Percentiles rank a stretch among this genome's conserved stretches.
These are phyloP conservation scores for Raphanus hybrid DNA, from an alignment of 441 rosid genomes.

Conservation along the genomic window DNA sequence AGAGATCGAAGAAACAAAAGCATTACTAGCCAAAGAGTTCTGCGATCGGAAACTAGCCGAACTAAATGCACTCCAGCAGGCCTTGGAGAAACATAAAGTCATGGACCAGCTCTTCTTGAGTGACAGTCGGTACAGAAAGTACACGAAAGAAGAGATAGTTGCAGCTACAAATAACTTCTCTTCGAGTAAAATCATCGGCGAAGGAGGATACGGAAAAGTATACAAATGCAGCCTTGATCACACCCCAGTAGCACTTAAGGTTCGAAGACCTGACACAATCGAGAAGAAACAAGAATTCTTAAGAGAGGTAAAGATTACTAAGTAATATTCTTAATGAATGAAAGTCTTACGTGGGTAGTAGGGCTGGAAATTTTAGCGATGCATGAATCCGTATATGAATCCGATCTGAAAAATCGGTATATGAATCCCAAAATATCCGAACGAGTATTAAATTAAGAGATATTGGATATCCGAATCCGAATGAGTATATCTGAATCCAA, in stretches of 20 bases:
- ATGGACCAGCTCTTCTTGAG: constrained; percentile 60
- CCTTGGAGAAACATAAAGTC: constrained; percentile 67
- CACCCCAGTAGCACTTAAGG: constrained; percentile 68
- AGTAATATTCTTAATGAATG: too few relatives aligned
- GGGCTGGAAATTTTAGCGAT: too few relatives aligned
- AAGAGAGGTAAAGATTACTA: too few relatives aligned
- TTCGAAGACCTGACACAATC: too few relatives aligned
- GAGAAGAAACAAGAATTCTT: too few relatives aligned
- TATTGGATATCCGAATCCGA: too few relatives aligned
- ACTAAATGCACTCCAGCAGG: constrained; percentile 62
- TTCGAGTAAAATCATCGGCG: constrained; percentile 68
- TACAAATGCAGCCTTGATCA: constrained; percentile 83
- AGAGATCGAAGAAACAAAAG: constrained; percentile 74
- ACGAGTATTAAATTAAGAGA: too few relatives aligned
- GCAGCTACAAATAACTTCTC: constrained; percentile 73
- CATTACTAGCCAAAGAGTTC: constrained; percentile 63
- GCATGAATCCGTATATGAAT: too few relatives aligned
- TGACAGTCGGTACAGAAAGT: constrained; percentile 76
- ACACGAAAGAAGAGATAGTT: constrained; percentile 63
- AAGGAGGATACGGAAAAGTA: constrained; percentile 88
- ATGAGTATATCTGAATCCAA: too few relatives aligned
- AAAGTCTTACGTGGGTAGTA: too few relatives aligned
- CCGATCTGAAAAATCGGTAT: too few relatives aligned
- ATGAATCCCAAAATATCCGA: too few relatives aligned
- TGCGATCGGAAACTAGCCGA: constrained; percentile 76